Base-by-base conservation (phyloP, 306 rosid genomes). In the Delonix regia region DNA sequence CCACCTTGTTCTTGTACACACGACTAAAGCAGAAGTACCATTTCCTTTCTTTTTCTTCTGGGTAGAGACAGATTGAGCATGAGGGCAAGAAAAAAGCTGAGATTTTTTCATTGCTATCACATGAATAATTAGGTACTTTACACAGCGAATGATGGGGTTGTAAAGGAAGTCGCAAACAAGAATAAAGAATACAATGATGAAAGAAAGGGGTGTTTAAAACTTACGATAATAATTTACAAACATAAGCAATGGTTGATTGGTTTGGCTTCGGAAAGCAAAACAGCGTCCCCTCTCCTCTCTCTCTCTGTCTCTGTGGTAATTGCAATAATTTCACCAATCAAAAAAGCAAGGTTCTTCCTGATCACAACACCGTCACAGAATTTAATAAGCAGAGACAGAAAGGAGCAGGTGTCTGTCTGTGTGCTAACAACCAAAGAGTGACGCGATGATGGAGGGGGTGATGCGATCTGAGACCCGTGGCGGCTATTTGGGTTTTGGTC, bases 91-190 rank as follows among this genome's bases (percentile, higher is more conserved):
- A 36, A 33, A 69, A 66, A 79, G 73, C 11, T 3, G 7, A 57
- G 60, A 57, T 69, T 75, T 75, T 66, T 34, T 36, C 15, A 68
- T 9, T 57, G 79, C 36, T 12, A 65, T 38, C 2, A 63, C 64
- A 65, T 41, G 80, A 65, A 83, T 80, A 60, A 80, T 83, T 69
- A 68, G 30, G 22, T 19, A 69, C 89, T 86, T 83, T 77, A 76
- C 25, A 28, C 45, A 7, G 36, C 30, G 69, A 60, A 68, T 73
- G 69, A 83, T 77, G 75, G 73, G 81, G 67, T 78, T 74, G 51
- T 62, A 34, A 61, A 51, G 63, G 76, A 47, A 71, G 48, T 25
- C 80, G 24, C 19, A 56, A 65, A 52, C 19, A 11, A 24, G 69
- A 68, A 24, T 41, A 70, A 71, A 77, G 7, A 21, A 24, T 4